These are phyloP conservation scores for Solanum bulbocastanum DNA, from an alignment of 257 asterid genomes.

Conservation along the genomic window DNA sequence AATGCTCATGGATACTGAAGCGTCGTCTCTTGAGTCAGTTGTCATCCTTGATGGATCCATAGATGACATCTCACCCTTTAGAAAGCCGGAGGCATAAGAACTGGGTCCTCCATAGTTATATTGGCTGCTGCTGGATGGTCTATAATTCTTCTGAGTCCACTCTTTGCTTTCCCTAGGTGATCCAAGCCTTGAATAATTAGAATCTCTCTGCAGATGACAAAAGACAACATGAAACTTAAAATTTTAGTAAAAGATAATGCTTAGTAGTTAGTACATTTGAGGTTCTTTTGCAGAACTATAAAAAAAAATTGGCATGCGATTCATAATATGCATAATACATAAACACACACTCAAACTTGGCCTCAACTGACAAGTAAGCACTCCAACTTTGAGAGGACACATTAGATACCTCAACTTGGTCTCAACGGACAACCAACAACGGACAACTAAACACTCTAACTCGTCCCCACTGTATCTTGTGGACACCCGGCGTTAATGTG, in stretches of 20 bases:
- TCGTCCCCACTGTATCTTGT: neutral
- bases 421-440: neutral
- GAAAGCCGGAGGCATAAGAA: neutral
- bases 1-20: slow-evolving; percentile 77
- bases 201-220: slow-evolving; percentile 65
- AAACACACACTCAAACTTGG: neutral
- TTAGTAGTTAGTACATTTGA: neutral
- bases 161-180: slow-evolving; percentile 72
- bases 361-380: neutral
- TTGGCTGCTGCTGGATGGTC: slow-evolving; percentile 1
- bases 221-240: neutral
- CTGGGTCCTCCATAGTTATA: neutral
- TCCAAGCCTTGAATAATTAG: slow-evolving; percentile 67
- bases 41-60: slow-evolving; percentile 85
- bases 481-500: neutral
- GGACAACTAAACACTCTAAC: neutral
- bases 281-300: neutral
- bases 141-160: slow-evolving; percentile 66
- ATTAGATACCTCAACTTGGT: neutral
- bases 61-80: slow-evolving; percentile 3
- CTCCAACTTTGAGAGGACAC: neutral
- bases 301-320: neutral
- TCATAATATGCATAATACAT: neutral
- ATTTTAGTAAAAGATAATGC: neutral
- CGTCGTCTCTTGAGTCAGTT: slow-evolving; percentile 60